Percentiles rank a stretch among this genome's conserved stretches.
Conservation (phyloP, 192 early-diverging fungal species). For the Phycomyces blakesleeanus region DNA sequence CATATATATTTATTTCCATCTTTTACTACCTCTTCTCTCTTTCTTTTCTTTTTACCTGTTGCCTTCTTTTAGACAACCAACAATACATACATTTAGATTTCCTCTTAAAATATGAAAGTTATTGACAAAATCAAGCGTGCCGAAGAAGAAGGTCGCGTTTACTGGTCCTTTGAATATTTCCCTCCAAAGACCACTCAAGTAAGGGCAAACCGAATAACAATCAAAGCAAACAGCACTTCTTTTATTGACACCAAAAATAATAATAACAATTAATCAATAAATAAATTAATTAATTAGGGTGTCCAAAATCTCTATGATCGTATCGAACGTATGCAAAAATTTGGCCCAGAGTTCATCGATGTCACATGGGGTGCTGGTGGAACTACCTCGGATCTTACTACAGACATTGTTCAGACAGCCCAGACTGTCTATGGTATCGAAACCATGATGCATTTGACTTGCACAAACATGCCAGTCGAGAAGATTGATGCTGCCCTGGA, state of each 20-base stretch:
- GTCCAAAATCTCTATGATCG: slow-evolving; percentile 96
- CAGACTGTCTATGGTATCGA: slow-evolving; percentile 93
- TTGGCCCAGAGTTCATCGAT: slow-evolving; percentile 84
- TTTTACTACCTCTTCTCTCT: no score
- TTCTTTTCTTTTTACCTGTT: no score
- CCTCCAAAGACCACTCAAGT: slow-evolving; percentile 94
- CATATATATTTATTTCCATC: no score
- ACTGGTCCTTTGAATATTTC: slow-evolving; percentile 95
- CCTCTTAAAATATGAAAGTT: slow-evolving; percentile 60
- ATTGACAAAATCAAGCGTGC: slow-evolving; percentile 64
- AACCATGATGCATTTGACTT: slow-evolving; percentile 97
- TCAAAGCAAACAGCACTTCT: slow-evolving; percentile 17
- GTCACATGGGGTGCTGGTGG: slow-evolving; percentile 95
- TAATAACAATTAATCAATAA: neutral
- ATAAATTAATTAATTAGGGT: slow-evolving; percentile 43
- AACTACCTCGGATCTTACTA: slow-evolving; percentile 77
- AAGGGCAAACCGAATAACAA: no score
- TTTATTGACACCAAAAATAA: neutral
- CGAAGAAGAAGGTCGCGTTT: slow-evolving; percentile 44
- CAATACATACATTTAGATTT: no score
- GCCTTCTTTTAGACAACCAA: no score
- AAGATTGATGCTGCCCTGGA: slow-evolving; percentile 83
- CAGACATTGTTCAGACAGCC: slow-evolving; percentile 85
- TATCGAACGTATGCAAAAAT: slow-evolving; percentile 92
- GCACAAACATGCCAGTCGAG: slow-evolving; percentile 92